A percentile compares a stretch with the other conserved stretches of the same genome.
Conservation (phyloP, 148 eudicot genomes). For the Silene uniflora region DNA sequence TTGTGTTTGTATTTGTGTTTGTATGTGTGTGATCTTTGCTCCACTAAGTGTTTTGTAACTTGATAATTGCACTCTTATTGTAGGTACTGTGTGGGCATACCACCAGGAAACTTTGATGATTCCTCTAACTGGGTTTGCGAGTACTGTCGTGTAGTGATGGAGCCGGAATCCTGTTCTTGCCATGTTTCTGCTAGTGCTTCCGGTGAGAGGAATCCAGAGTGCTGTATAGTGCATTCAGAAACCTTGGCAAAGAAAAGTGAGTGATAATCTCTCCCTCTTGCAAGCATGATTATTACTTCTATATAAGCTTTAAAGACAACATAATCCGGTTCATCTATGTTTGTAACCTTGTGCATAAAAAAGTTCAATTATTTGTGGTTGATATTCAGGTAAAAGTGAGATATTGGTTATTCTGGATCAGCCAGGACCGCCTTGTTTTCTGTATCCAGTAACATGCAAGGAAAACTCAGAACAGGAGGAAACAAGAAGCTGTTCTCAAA, state of each 20-base stretch:
- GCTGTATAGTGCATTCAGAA: conserved; percentile 5
- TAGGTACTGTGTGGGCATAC: conserved; percentile 19
- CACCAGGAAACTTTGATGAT: conserved; percentile 16
- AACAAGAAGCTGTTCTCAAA: background rate
- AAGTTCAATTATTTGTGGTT: background rate
- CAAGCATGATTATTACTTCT: background rate
- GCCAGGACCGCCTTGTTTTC: background rate
- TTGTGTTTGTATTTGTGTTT: background rate
- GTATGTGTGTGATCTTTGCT: background rate
- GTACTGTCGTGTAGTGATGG: conserved; percentile 1
- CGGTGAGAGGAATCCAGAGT: background rate
- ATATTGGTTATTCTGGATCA: conserved; percentile 3
- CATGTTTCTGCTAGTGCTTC: conserved; percentile 9
- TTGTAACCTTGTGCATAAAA: background rate
- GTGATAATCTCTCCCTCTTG: conserved; percentile 2
- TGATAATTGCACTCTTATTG: background rate
- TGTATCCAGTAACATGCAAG: conserved; percentile 1
- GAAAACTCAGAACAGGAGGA: conserved; percentile 1
- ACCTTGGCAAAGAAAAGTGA: background rate
- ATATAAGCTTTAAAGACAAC: background rate
- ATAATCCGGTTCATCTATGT: background rate
- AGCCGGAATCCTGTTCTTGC: background rate
- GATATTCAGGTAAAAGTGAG: background rate
- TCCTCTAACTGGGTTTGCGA: conserved; percentile 16
- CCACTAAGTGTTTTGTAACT: background rate